A percentile compares a stretch with the other conserved stretches of the same genome.
phyloP scores from a whole-genome alignment of 179 eudicot genomes.

The Silene coronaria region DNA sequence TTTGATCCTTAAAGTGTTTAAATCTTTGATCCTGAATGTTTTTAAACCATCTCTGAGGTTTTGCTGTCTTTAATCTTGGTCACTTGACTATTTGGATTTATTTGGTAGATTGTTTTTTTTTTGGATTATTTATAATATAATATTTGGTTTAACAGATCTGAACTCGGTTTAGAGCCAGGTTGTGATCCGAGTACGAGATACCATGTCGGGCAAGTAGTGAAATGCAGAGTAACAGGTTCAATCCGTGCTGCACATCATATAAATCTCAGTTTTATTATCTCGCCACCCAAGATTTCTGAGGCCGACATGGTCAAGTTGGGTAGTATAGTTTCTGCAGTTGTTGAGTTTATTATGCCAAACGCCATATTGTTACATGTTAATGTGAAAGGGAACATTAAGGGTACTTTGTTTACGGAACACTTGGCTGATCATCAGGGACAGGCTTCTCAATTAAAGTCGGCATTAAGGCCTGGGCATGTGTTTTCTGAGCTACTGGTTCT shows the following conservation, averaged over 20 bases:
- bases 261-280: constrained; percentile 71
- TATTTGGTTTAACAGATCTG: constrained; percentile 53
- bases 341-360: constrained; percentile 59
- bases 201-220: constrained; percentile 94
- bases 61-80: neutral
- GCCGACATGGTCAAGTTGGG: constrained; percentile 67
- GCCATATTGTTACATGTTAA: constrained; percentile 49
- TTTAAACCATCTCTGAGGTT: neutral
- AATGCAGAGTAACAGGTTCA: constrained; percentile 84
- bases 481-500: constrained; percentile 78
- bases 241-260: constrained; percentile 63
- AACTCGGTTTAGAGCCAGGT: constrained; percentile 82
- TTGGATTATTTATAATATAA: neutral
- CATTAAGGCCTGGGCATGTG: constrained; percentile 76
- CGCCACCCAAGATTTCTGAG: constrained; percentile 49
- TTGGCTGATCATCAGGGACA: constrained; percentile 84
- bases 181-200: constrained; percentile 58
- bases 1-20: neutral
- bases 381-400: constrained; percentile 56
- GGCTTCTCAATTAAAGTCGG: constrained; percentile 53
- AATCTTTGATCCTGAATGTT: neutral
- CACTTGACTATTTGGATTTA: neutral
- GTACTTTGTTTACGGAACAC: constrained; percentile 75
- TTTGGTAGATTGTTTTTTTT: neutral
- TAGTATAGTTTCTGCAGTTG: constrained; percentile 78